Conservation (phyloP, 371 early-diverging fungal species). For the Phascolomyces articulosus region DNA sequence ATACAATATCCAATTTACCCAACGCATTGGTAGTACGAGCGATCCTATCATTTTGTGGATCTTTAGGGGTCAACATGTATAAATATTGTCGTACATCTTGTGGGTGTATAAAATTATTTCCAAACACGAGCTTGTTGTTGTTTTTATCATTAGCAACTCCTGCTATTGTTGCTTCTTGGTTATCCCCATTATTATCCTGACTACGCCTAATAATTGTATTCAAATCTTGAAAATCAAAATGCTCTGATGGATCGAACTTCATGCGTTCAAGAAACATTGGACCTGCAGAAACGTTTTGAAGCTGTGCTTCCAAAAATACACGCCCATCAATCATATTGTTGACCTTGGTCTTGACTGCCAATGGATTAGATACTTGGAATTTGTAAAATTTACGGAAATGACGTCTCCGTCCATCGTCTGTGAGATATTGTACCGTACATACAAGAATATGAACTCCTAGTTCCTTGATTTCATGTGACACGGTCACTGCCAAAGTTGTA, state of each 20-base stretch:
- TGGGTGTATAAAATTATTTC: constrained; percentile 63
- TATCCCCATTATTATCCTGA: not conserved
- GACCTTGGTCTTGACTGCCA: constrained; percentile 95
- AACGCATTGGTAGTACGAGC: constrained; percentile 80
- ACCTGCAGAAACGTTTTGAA: constrained; percentile 83
- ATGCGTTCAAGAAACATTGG: constrained; percentile 89
- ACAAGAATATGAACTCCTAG: constrained; percentile 90
- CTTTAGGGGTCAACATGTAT: constrained; percentile 78
- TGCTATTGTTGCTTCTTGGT: not conserved
- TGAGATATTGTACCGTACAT: constrained; percentile 84
- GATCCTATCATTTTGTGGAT: constrained; percentile 55
- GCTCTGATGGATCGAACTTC: constrained; percentile 80
- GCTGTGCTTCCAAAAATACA: constrained; percentile 90
- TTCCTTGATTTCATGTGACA: constrained; percentile 94
- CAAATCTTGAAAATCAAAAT: constrained; percentile 72
- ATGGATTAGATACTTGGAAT: constrained; percentile 94
- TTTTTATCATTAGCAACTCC: constrained; percentile 3
- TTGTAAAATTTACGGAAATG: constrained; percentile 91
- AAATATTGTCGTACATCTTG: constrained; percentile 91
- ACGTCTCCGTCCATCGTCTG: constrained; percentile 64
- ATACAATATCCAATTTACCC: constrained; percentile 93
- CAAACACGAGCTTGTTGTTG: constrained; percentile 53
- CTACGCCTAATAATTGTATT: constrained; percentile 45
- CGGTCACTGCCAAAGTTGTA: constrained; percentile 72
- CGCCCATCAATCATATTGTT: constrained; percentile 75